Evolutionary conservation across 495 filamentous ascomycete species (phyloP).

Genomic region (Geopyxis carbonaria): DNA sequence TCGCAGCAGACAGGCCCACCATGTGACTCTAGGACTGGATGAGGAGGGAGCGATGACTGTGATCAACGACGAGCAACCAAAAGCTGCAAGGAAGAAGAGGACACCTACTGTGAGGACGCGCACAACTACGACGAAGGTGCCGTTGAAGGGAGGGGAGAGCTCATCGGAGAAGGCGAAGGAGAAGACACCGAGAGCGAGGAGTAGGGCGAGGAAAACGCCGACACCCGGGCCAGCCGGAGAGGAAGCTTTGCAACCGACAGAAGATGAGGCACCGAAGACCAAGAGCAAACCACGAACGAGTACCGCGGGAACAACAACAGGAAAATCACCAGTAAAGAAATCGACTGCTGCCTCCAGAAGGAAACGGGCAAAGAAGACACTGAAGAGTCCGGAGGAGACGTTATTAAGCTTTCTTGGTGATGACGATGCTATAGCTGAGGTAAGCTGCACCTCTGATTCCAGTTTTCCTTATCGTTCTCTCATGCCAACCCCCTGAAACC

Average conservation of each 20-base stretch:
- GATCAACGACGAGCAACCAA: neutral
- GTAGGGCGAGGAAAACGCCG: constrained; percentile 6
- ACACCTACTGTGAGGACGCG: constrained; percentile 25
- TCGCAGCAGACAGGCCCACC: no score
- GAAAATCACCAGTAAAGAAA: constrained; percentile 1
- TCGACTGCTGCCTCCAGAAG: constrained; percentile 1
- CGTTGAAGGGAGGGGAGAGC: constrained; percentile 30
- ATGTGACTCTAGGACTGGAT: no score
- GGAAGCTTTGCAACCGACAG: neutral
- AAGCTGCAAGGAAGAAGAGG: neutral
- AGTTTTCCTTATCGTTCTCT: no score
- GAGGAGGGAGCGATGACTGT: no score
- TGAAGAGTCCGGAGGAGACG: neutral
- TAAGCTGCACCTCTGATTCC: no score
- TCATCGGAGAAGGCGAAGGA: constrained; percentile 4
- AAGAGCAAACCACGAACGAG: neutral
- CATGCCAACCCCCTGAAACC: no score
- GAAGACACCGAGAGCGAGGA: constrained; percentile 7
- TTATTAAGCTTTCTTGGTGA: neutral
- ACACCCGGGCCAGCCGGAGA: neutral
- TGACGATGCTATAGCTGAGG: neutral
- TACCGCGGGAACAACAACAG: neutral
- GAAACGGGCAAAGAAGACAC: neutral
- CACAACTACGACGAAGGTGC: constrained; percentile 35
- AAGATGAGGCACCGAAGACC: neutral